A percentile compares a stretch with the other conserved stretches of the same genome.
Evolutionary conservation across 306 rosid genomes (phyloP).

Genomic region (Inga oerstediana): DNA sequence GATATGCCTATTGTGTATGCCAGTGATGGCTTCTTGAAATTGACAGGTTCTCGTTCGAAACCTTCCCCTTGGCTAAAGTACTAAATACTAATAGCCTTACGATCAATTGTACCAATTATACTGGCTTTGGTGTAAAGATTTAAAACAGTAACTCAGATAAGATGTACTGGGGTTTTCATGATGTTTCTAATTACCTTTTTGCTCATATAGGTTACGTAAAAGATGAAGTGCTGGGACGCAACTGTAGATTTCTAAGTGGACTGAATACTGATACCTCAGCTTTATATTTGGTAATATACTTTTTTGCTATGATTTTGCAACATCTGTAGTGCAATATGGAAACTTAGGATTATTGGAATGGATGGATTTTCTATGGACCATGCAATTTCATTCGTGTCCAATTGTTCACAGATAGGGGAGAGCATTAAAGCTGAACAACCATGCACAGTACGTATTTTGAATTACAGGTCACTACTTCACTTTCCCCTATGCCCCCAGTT

Average conservation of each 20-base stretch:
- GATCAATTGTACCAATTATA: slow-evolving; percentile 1
- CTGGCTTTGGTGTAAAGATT: slow-evolving; percentile 23
- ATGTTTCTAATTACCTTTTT: slow-evolving; percentile 20
- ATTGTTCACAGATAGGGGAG: slow-evolving; percentile 73
- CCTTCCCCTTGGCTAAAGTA: slow-evolving; percentile 6
- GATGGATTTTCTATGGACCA: slow-evolving; percentile 17
- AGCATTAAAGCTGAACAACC: slow-evolving; percentile 66
- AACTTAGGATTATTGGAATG: slow-evolving; percentile 20
- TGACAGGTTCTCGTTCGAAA: slow-evolving; percentile 79
- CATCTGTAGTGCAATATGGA: slow-evolving; percentile 23
- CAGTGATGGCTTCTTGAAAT: slow-evolving; percentile 83
- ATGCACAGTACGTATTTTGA: slow-evolving; percentile 93
- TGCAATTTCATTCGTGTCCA: slow-evolving; percentile 22
- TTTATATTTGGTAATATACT: slow-evolving; percentile 53
- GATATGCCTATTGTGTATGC: slow-evolving; percentile 95
- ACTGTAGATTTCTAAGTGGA: slow-evolving; percentile 89
- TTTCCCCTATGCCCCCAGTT: slow-evolving; percentile 22
- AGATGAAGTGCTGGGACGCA: slow-evolving; percentile 82
- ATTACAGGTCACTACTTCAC: slow-evolving; percentile 85
- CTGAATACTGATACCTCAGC: slow-evolving; percentile 61
- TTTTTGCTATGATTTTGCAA: background rate
- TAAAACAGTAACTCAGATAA: slow-evolving; percentile 1
- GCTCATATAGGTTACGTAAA: slow-evolving; percentile 66
- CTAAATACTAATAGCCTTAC: slow-evolving; percentile 10
- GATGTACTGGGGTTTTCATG: background rate